Conservation (phyloP, 495 filamentous ascomycete genomes). For the Neurospora terricola region DNA sequence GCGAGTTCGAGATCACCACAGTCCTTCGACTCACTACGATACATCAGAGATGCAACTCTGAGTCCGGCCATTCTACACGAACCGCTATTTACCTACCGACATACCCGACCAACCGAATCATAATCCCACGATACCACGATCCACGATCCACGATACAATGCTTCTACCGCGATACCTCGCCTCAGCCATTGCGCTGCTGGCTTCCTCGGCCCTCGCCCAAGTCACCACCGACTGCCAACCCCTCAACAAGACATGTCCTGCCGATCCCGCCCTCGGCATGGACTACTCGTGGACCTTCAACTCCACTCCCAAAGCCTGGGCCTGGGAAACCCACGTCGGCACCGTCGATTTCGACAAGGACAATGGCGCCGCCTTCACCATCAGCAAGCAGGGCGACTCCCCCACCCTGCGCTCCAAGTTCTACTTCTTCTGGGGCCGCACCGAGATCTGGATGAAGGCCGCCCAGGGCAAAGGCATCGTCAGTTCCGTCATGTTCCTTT, state of each 20-base stretch:
- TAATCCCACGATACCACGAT: background rate
- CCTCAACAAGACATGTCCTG: constrained; percentile 49
- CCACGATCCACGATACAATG: constrained; percentile 5
- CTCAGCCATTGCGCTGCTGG: constrained; percentile 34
- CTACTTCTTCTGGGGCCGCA: constrained; percentile 69
- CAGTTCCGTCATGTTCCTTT: constrained; percentile 73
- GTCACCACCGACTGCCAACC: constrained; percentile 61
- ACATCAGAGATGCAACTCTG: background rate
- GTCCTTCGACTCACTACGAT: background rate
- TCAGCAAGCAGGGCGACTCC: constrained; percentile 59
- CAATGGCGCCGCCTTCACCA: constrained; percentile 56
- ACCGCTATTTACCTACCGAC: background rate
- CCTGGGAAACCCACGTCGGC: constrained; percentile 55
- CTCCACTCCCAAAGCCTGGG: constrained; percentile 42
- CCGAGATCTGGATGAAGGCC: constrained; percentile 63
- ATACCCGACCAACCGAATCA: background rate
- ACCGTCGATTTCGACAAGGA: constrained; percentile 41
- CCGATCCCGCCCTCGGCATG: constrained; percentile 53
- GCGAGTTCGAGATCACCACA: background rate
- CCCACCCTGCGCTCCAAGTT: constrained; percentile 65
- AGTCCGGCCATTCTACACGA: background rate
- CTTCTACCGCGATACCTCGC: constrained; percentile 17
- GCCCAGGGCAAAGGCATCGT: constrained; percentile 66
- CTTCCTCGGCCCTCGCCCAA: constrained; percentile 42
- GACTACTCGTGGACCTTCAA: constrained; percentile 54